Evolutionary conservation across 2,329 filamentous ascomycete species (phyloP).

Genomic region (Colletotrichum horii): DNA sequence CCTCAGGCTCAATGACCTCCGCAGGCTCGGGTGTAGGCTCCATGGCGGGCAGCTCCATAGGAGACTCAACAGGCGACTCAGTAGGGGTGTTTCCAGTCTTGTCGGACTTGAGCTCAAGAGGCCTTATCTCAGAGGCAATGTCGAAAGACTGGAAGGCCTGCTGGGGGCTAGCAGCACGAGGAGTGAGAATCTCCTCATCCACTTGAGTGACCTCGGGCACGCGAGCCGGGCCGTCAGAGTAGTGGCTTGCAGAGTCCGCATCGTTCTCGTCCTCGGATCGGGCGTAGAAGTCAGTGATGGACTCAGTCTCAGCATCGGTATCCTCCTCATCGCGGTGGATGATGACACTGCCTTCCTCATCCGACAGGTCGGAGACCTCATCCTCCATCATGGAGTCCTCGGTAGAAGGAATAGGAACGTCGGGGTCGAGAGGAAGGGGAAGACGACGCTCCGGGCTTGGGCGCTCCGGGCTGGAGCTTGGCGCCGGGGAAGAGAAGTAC

Average conservation of each 20-base stretch:
- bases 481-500: slow-evolving; percentile 66
- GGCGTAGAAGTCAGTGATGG: slow-evolving; percentile 71
- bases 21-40: not conserved
- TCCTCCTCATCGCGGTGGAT: slow-evolving; percentile 73
- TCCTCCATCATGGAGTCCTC: slow-evolving; percentile 68
- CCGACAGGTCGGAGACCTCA: slow-evolving; percentile 37
- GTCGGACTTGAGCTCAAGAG: slow-evolving; percentile 19
- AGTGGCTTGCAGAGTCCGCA: slow-evolving; percentile 61
- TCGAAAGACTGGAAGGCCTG: slow-evolving; percentile 24
- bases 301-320: slow-evolving; percentile 67
- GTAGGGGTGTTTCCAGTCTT: slow-evolving; percentile 22
- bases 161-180: slow-evolving; percentile 49
- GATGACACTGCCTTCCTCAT: slow-evolving; percentile 64
- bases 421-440: slow-evolving; percentile 75
- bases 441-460: slow-evolving; percentile 46
- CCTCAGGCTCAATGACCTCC: not conserved
- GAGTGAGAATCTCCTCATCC: slow-evolving; percentile 56
- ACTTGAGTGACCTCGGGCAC: slow-evolving; percentile 11
- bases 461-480: slow-evolving; percentile 63
- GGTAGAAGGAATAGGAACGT: slow-evolving; percentile 86
- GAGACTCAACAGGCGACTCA: slow-evolving; percentile 24
- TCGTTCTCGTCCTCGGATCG: slow-evolving; percentile 54
- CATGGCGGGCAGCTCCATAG: not conserved
- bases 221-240: slow-evolving; percentile 46
- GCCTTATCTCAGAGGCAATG: slow-evolving; percentile 15